These are phyloP conservation scores for Aegilops tauschii DNA, from an alignment of 176 grass and related monocot species.

Conservation along the genomic window DNA sequence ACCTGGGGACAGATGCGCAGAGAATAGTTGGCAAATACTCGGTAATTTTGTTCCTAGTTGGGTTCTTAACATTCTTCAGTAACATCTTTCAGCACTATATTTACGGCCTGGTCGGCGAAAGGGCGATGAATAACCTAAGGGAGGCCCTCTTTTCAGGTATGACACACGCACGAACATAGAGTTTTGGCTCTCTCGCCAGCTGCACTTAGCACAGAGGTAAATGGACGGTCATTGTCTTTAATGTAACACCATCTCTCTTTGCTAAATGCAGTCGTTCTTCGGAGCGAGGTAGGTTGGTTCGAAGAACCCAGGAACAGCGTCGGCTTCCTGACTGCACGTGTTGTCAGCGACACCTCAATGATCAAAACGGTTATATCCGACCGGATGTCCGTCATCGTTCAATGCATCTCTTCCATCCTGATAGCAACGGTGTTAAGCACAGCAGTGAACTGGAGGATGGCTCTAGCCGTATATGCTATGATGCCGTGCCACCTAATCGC, in stretches of 20 bases:
- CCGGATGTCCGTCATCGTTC: constrained; percentile 53
- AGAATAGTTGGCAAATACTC: constrained; percentile 49
- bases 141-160: constrained; percentile 65
- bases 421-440: constrained; percentile 57
- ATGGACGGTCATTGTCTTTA: neutral
- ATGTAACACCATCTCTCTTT: constrained; percentile 5
- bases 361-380: constrained; percentile 62
- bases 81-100: constrained; percentile 61
- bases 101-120: constrained; percentile 54
- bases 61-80: constrained; percentile 45
- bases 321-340: constrained; percentile 39
- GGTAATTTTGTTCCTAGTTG: constrained; percentile 35
- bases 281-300: constrained; percentile 61
- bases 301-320: constrained; percentile 50
- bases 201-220: neutral
- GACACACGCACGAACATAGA: neutral
- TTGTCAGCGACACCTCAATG: constrained; percentile 50
- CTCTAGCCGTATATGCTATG: constrained; percentile 51
- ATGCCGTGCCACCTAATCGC: constrained; percentile 64
- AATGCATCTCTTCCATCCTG: constrained; percentile 61
- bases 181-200: neutral
- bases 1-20: constrained; percentile 37
- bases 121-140: constrained; percentile 50
- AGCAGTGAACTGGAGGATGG: constrained; percentile 59
- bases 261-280: constrained; percentile 49